Evolutionary conservation across 2,329 filamentous ascomycete genomes (phyloP), one percentile per base, ranked within the genome.

Genomic region (Xylariaceae sp.): DNA sequence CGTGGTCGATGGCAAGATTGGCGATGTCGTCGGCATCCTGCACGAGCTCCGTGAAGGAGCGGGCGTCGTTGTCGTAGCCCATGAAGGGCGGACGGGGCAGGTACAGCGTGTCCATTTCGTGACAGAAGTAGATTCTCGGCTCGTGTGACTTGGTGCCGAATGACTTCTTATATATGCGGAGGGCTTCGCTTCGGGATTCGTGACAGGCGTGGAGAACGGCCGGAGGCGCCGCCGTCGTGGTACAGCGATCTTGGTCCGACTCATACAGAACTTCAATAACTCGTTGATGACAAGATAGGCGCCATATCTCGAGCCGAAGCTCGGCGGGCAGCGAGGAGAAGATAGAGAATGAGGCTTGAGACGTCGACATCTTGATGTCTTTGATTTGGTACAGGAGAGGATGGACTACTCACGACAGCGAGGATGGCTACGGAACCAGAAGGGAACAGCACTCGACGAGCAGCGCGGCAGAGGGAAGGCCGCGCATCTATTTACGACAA

Each of bases 1-100:
- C 68, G 41, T 72, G 66, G 51, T 74, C 71, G 35, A 74, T 61
- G 2, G 69, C 71, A 6, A 74, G 57, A 26, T 62, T 59, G 33
- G 54, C 54, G 11, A 72, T 43, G 30, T 63, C 53, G 22, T 64
- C 54, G 1, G 64, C 55, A 24, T 60, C 56, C 19, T 49, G 54
- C 19, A 71, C 59, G 26, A 66, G 56, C 3, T 56, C 49, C 3
- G 62, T 56, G 38, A 73, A 71, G 34, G 71, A 66, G 29, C 69
- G 60, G 7, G 66, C 57, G 3, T 55, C 63, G 50, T 60, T 66
- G 51, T 64, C 62, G 53, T 69, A 69, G 39, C 67, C 66, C 59
- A 67, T 55, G 47, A 59, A 61, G 37, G 59, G 45, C 42, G 65
- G 58, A 24, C 62, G 55, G 34, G 71, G 59, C 39, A 69, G 49